phyloP scores from a whole-genome alignment of 139 green algal species.

The Dunaliella sp. region DNA sequence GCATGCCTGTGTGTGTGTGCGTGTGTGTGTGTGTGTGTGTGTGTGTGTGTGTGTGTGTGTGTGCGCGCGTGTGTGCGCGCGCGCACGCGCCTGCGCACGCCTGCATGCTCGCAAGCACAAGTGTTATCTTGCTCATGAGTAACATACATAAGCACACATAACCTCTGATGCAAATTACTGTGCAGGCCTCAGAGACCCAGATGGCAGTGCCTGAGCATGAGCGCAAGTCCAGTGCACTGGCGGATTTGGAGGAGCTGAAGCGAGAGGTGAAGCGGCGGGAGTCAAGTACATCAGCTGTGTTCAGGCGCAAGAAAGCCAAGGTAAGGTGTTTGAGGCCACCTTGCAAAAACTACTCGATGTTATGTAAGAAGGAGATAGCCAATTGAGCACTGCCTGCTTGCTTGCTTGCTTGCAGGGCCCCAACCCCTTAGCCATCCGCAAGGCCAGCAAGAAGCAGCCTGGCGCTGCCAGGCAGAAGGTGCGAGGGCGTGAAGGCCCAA shows the following conservation, averaged over 20 bases:
- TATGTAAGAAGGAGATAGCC: neutral
- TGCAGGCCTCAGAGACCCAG: neutral
- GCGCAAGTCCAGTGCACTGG: conserved; percentile 16
- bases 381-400: neutral
- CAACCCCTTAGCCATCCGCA: neutral
- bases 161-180: too few species aligned
- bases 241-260: conserved; percentile 9
- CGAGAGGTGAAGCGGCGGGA: neutral
- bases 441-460: neutral
- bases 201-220: conserved; percentile 29
- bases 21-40: too few species aligned
- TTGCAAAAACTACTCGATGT: too few species aligned
- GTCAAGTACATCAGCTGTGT: neutral
- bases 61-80: too few species aligned
- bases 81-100: too few species aligned
- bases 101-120: too few species aligned
- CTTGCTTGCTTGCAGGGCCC: neutral
- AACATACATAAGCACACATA: too few species aligned
- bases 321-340: too few species aligned
- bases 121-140: too few species aligned
- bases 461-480: neutral
- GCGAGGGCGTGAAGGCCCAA: neutral
- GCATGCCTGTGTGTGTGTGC: too few species aligned
- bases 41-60: too few species aligned
- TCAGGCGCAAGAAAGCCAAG: neutral